phyloP scores from a whole-genome alignment of 768 basidiomycete genomes.

The Lepiota venenata region DNA sequence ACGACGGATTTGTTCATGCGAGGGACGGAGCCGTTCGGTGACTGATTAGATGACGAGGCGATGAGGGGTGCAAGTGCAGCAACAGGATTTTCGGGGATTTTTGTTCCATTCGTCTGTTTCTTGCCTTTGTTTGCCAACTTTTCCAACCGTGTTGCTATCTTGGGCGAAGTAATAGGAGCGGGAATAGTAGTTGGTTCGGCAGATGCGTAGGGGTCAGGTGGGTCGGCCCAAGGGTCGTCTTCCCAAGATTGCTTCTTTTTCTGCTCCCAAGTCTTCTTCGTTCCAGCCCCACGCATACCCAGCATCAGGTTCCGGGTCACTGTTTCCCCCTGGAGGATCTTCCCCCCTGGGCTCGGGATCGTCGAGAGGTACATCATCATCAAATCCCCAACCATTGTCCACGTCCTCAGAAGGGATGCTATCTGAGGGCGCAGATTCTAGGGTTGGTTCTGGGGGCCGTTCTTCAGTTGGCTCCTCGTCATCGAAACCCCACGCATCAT shows the following conservation, averaged over 20 bases:
- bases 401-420: conserved; percentile 26
- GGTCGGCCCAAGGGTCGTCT: conserved; percentile 68
- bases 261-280: conserved; percentile 31
- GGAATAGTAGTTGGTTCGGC: conserved; percentile 26
- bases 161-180: conserved; percentile 31
- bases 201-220: conserved; percentile 22
- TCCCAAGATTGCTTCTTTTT: conserved; percentile 55
- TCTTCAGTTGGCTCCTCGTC: conserved; percentile 25
- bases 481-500: conserved; percentile 51
- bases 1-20: neutral
- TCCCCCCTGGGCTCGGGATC: conserved; percentile 13
- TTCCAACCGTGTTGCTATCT: conserved; percentile 55
- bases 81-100: conserved; percentile 18
- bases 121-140: conserved; percentile 55
- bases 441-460: neutral
- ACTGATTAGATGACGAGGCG: conserved; percentile 13
- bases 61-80: conserved; percentile 17
- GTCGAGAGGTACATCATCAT: conserved; percentile 37
- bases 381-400: conserved; percentile 50
- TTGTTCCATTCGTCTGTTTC: conserved; percentile 34
- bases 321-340: conserved; percentile 9
- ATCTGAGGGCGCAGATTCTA: conserved; percentile 17
- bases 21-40: neutral
- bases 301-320: conserved; percentile 36
- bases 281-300: conserved; percentile 80